These are phyloP conservation scores for Claviceps sp. DNA, from an alignment of 2,329 filamentous ascomycete genomes.

Conservation along the genomic window DNA sequence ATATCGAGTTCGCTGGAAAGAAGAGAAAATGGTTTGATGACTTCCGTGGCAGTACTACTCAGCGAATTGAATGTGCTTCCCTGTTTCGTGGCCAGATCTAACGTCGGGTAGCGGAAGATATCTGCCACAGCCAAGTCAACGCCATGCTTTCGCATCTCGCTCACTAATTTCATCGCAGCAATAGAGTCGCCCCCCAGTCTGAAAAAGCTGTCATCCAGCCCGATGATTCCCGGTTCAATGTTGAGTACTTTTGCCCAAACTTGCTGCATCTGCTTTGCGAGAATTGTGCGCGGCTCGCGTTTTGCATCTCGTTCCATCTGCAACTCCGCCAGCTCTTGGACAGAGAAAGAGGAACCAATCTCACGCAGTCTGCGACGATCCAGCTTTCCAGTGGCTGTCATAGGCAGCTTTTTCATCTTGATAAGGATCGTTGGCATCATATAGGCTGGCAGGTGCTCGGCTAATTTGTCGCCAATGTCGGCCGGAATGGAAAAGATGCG, in stretches of 20 bases:
- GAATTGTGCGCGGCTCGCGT: background rate
- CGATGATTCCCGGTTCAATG: background rate
- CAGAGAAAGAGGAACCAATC: slow-evolving; percentile 14
- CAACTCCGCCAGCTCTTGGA: background rate
- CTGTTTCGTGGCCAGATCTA: background rate
- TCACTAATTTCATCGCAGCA: background rate
- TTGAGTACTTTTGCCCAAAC: background rate
- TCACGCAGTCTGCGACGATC: slow-evolving; percentile 29
- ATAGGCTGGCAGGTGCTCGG: slow-evolving; percentile 20
- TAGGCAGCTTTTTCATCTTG: slow-evolving; percentile 25
- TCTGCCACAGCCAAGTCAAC: background rate
- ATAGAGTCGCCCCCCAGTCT: background rate
- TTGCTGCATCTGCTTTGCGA: background rate
- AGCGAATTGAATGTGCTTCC: background rate
- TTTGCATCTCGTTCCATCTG: background rate
- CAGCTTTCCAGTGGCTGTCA: slow-evolving; percentile 28
- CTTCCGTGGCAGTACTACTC: background rate
- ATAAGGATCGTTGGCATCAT: slow-evolving; percentile 30
- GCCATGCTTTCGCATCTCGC: background rate
- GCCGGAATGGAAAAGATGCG: background rate
- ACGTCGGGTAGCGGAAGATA: background rate
- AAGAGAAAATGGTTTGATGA: background rate
- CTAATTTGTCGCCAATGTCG: slow-evolving; percentile 14
- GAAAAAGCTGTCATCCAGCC: background rate
- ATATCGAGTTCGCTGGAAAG: background rate